These are phyloP conservation scores for Dendryphion nanum DNA, from an alignment of 2,329 filamentous ascomycete genomes.

Conservation along the genomic window DNA sequence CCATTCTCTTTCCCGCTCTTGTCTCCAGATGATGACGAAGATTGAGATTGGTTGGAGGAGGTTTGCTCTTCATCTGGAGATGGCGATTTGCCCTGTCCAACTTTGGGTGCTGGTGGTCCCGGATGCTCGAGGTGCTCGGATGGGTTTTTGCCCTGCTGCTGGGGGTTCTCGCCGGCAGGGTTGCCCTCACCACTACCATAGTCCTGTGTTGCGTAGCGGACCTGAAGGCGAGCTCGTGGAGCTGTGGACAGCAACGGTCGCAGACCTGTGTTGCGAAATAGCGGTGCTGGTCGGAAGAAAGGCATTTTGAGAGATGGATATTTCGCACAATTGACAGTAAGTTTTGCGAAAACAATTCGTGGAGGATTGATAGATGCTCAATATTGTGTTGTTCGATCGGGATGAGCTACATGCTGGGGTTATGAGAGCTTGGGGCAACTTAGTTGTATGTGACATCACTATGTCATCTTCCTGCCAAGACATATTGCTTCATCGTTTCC, in stretches of 20 bases:
- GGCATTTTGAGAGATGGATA: too few species aligned
- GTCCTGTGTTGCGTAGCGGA: slow-evolving; percentile 38
- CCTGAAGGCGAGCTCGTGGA: slow-evolving; percentile 26
- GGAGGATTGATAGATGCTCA: too few species aligned
- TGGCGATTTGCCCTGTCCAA: slow-evolving; percentile 33
- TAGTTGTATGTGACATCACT: too few species aligned
- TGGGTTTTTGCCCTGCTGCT: slow-evolving; percentile 41
- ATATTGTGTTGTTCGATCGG: too few species aligned
- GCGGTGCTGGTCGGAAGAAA: slow-evolving; percentile 26
- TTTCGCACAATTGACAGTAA: too few species aligned
- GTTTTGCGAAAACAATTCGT: too few species aligned
- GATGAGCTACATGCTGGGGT: too few species aligned
- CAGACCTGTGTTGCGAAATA: slow-evolving; percentile 17
- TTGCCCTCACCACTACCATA: slow-evolving; percentile 45
- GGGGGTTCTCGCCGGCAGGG: slow-evolving; percentile 44
- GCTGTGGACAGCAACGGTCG: slow-evolving; percentile 20
- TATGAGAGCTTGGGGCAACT: too few species aligned
- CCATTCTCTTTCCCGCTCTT: not conserved
- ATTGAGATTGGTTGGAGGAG: slow-evolving; percentile 9
- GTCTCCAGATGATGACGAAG: slow-evolving; percentile 1
- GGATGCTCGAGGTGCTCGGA: slow-evolving; percentile 45
- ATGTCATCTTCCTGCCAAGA: too few species aligned
- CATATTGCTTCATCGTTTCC: too few species aligned
- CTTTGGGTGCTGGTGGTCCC: slow-evolving; percentile 44
- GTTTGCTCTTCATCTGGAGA: slow-evolving; percentile 30